These are phyloP conservation scores for Ascomycota sp. DNA, from an alignment of 2,329 filamentous ascomycete species.

Conservation along the genomic window DNA sequence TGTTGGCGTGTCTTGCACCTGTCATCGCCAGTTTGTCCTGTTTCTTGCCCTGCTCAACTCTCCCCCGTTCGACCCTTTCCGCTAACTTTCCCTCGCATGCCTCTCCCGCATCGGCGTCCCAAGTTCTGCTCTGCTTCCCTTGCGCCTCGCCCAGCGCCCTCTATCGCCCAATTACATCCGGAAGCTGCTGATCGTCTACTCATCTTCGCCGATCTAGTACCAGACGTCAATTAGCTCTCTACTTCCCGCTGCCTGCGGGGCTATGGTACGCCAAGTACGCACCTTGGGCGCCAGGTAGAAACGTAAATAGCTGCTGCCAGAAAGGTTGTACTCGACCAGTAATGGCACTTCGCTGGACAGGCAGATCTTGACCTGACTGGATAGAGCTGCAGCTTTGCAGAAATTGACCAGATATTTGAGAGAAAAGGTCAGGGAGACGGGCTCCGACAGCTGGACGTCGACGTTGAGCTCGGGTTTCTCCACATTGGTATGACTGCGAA, in stretches of 20 bases:
- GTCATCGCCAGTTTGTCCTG: too few species aligned
- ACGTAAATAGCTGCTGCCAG: conserved; percentile 69
- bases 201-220: conserved; percentile 22
- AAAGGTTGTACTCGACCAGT: conserved; percentile 74
- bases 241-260: too few species aligned
- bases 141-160: neutral
- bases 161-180: too few species aligned
- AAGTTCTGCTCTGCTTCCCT: too few species aligned
- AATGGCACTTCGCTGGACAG: conserved; percentile 92
- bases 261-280: too few species aligned
- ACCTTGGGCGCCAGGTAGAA: conserved; percentile 99
- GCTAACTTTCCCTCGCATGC: too few species aligned
- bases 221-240: too few species aligned
- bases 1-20: too few species aligned
- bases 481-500: conserved; percentile 71
- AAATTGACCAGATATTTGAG: conserved; percentile 99
- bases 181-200: conserved; percentile 13
- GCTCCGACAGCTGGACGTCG: conserved; percentile 76
- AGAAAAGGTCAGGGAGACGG: conserved; percentile 87
- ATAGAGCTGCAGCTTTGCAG: conserved; percentile 87
- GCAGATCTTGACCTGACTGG: conserved; percentile 68
- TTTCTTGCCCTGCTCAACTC: too few species aligned
- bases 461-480: conserved; percentile 78
- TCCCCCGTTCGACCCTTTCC: too few species aligned
- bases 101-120: too few species aligned